Evolutionary conservation across 129 eudicot species (phyloP).

Genomic region (Calendula officinalis): DNA sequence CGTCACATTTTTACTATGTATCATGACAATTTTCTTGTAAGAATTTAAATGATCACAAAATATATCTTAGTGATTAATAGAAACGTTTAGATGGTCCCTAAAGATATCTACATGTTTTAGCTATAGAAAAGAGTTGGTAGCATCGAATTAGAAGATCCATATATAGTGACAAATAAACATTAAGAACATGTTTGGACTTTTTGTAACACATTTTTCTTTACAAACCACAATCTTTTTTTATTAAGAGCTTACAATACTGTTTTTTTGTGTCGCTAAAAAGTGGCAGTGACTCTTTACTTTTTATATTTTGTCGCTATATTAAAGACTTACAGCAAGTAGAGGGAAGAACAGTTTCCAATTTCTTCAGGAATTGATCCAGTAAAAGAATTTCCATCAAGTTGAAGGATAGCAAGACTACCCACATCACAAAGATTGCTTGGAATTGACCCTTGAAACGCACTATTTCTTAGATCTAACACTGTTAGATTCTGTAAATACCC

Average conservation of each 20-base stretch:
- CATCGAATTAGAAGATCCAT: too few species aligned
- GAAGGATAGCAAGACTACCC: slow-evolving; percentile 71
- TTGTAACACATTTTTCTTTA: too few species aligned
- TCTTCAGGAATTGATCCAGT: slow-evolving; percentile 69
- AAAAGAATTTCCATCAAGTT: slow-evolving; percentile 79
- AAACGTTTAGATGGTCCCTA: neutral
- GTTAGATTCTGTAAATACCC: slow-evolving; percentile 75
- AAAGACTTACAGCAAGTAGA: slow-evolving; percentile 80
- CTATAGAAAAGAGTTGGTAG: too few species aligned
- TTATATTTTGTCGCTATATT: neutral
- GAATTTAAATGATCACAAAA: neutral
- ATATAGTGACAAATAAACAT: too few species aligned
- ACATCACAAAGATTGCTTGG: slow-evolving; percentile 75
- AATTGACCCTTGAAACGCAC: slow-evolving; percentile 52
- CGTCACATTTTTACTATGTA: too few species aligned
- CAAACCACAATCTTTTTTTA: too few species aligned
- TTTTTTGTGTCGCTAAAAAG: neutral
- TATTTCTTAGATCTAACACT: slow-evolving; percentile 69
- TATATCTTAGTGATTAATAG: neutral
- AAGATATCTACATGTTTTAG: neutral
- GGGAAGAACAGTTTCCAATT: slow-evolving; percentile 89
- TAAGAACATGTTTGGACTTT: too few species aligned
- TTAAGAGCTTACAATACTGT: neutral
- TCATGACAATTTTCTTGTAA: too few species aligned
- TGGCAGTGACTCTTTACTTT: neutral